Conservation (phyloP, 768 basidiomycete genomes). For the Auricularia sp. region DNA sequence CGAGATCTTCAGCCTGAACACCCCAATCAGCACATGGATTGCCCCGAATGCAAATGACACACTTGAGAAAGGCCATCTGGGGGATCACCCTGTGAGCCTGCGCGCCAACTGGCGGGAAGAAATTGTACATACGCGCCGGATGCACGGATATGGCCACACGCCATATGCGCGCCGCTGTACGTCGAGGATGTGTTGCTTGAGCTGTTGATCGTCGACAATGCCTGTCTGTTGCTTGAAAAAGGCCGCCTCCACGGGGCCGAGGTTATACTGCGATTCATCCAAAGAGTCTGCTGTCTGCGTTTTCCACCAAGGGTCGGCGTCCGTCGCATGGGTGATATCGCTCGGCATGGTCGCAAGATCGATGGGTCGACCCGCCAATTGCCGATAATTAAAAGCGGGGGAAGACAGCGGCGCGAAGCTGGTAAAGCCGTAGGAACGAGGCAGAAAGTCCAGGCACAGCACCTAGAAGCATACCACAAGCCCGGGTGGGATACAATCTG, state of each 20-base stretch:
- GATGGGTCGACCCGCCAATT: too few species aligned
- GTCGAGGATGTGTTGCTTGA: slow-evolving; percentile 24
- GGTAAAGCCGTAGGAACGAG: too few species aligned
- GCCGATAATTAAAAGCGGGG: too few species aligned
- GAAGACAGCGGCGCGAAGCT: too few species aligned
- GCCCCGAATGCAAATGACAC: background rate
- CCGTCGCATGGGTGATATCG: too few species aligned
- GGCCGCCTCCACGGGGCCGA: slow-evolving; percentile 10
- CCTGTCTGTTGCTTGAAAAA: slow-evolving; percentile 24
- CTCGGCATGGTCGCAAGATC: too few species aligned
- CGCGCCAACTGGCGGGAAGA: background rate
- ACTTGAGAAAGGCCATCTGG: background rate
- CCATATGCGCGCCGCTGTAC: slow-evolving; percentile 26
- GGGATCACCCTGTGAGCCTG: background rate
- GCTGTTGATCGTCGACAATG: slow-evolving; percentile 20
- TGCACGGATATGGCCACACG: slow-evolving; percentile 23
- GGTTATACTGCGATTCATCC: slow-evolving; percentile 5
- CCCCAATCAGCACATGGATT: background rate
- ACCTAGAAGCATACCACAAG: too few species aligned
- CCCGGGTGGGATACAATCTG: too few species aligned
- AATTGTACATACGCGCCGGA: slow-evolving; percentile 8
- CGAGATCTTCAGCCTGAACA: slow-evolving; percentile 10
- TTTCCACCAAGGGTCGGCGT: too few species aligned
- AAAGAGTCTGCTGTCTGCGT: background rate
- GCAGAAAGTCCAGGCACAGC: too few species aligned